phyloP scores from a whole-genome alignment of 1,284 basidiomycete species.

The Phlebopus sp. region DNA sequence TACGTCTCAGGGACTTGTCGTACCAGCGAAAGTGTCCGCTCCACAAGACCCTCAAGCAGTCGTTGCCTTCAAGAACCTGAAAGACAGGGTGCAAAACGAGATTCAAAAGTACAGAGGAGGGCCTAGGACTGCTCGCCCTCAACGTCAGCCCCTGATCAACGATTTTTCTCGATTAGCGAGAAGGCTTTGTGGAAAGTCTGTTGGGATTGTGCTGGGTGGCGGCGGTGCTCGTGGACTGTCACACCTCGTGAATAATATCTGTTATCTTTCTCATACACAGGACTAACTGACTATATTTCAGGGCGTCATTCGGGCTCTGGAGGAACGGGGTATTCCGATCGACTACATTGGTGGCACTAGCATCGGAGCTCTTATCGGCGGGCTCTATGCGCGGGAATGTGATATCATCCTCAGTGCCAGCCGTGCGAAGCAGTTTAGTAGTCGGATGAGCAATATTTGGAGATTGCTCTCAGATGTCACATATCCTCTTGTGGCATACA shows the following conservation, averaged over 20 bases:
- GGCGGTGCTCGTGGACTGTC: slow-evolving; percentile 95
- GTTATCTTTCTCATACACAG: slow-evolving; percentile 5
- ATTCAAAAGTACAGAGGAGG: slow-evolving; percentile 84
- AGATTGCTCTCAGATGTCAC: slow-evolving; percentile 93
- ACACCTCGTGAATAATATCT: slow-evolving; percentile 65
- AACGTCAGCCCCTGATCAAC: slow-evolving; percentile 76
- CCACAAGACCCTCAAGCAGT: slow-evolving; percentile 87
- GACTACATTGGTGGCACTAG: slow-evolving; percentile 90
- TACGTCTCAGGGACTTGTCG: slow-evolving; percentile 51
- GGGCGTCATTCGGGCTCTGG: slow-evolving; percentile 89
- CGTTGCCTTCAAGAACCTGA: slow-evolving; percentile 84
- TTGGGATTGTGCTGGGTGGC: slow-evolving; percentile 93
- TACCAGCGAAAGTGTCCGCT: slow-evolving; percentile 58
- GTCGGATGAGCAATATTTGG: slow-evolving; percentile 93
- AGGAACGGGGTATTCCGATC: slow-evolving; percentile 91
- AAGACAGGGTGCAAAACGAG: slow-evolving; percentile 86
- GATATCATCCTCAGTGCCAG: slow-evolving; percentile 86
- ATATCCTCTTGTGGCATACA: slow-evolving; percentile 96
- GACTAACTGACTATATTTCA: slow-evolving; percentile 27
- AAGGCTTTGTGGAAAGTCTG: slow-evolving; percentile 88
- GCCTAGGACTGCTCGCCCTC: slow-evolving; percentile 66
- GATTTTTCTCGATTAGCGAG: slow-evolving; percentile 94
- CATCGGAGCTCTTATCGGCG: slow-evolving; percentile 94
- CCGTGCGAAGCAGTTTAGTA: slow-evolving; percentile 88
- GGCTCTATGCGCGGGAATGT: slow-evolving; percentile 91